Evolutionary conservation across 2,329 filamentous ascomycete species (phyloP).

Genomic region (Dryadomyces quercivorus): DNA sequence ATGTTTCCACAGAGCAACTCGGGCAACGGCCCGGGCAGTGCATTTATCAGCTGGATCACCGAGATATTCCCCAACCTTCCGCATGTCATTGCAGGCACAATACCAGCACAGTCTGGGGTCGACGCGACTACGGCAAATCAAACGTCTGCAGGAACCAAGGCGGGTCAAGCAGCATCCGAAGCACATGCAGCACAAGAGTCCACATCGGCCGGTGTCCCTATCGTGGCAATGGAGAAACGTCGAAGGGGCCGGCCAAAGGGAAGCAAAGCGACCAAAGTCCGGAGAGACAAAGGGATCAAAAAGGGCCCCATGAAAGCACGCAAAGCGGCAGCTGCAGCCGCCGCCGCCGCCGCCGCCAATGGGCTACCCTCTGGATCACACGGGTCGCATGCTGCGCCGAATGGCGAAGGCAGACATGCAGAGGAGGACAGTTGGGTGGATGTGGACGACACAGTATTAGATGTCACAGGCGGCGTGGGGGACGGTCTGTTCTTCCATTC

Average conservation of each 20-base stretch:
- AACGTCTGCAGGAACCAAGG: not conserved
- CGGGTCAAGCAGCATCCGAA: not conserved
- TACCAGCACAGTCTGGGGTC: not conserved
- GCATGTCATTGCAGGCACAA: not conserved
- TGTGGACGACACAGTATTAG: slow-evolving; percentile 25
- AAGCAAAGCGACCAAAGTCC: slow-evolving; percentile 35
- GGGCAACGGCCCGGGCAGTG: slow-evolving; percentile 42
- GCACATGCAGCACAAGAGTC: not conserved
- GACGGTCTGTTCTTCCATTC: slow-evolving; percentile 4
- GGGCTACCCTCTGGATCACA: not conserved
- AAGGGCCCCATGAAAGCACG: slow-evolving; percentile 24
- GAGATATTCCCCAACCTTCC: slow-evolving; percentile 45
- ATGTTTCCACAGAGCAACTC: slow-evolving; percentile 43
- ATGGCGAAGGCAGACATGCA: slow-evolving; percentile 2
- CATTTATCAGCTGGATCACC: slow-evolving; percentile 49
- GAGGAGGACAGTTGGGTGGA: slow-evolving; percentile 33
- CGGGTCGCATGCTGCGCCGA: not conserved
- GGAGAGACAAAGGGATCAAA: slow-evolving; percentile 38
- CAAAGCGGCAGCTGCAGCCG: slow-evolving; percentile 1
- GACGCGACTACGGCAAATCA: not conserved
- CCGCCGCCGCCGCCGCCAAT: not conserved
- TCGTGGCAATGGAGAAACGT: slow-evolving; percentile 22
- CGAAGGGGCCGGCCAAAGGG: slow-evolving; percentile 43
- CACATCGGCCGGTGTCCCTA: not conserved
- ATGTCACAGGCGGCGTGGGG: slow-evolving; percentile 14